A percentile compares a stretch with the other conserved stretches of the same genome.
phyloP scores from a whole-genome alignment of 495 filamentous ascomycete genomes.

The Penicillium cosmopolitanum region DNA sequence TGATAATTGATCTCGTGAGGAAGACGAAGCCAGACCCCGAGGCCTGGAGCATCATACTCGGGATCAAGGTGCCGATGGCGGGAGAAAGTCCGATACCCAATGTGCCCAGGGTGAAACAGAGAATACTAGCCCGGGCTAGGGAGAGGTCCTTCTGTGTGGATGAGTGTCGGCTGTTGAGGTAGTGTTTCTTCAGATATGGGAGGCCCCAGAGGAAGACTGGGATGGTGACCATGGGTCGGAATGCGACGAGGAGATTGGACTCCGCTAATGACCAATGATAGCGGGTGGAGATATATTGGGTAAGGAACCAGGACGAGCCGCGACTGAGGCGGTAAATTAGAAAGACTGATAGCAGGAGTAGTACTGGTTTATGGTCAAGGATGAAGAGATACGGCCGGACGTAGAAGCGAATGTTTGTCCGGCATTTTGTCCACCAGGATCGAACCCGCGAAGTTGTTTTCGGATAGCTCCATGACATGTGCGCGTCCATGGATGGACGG shows the following conservation, averaged over 20 bases:
- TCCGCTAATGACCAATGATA: conserved; percentile 59
- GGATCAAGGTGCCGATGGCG: conserved; percentile 39
- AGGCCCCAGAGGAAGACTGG: conserved; percentile 54
- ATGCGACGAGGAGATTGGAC: conserved; percentile 57
- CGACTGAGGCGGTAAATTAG: conserved; percentile 55
- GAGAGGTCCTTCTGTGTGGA: conserved; percentile 54
- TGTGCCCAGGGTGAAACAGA: conserved; percentile 48
- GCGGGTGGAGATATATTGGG: conserved; percentile 61
- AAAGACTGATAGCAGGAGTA: conserved; percentile 54
- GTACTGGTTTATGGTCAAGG: conserved; percentile 44
- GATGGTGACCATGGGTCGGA: conserved; percentile 53
- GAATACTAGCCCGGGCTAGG: conserved; percentile 51
- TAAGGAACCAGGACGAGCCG: conserved; percentile 53
- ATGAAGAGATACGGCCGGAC: conserved; percentile 48
- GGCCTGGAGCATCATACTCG: conserved; percentile 51
- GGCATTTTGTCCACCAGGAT: conserved; percentile 24
- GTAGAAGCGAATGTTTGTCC: conserved; percentile 29
- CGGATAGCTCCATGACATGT: conserved; percentile 30
- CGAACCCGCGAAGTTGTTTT: conserved; percentile 7
- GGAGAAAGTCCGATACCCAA: conserved; percentile 52
- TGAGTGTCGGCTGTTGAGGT: conserved; percentile 17
- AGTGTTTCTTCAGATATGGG: conserved; percentile 37
- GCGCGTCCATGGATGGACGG: conserved; percentile 13
- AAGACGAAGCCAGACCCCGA: conserved; percentile 53
- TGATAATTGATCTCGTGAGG: conserved; percentile 53